A percentile compares a stretch with the other conserved stretches of the same genome.
These are phyloP conservation scores for Friedmanniomyces simplex DNA, from an alignment of 495 filamentous ascomycete genomes.

Conservation along the genomic window DNA sequence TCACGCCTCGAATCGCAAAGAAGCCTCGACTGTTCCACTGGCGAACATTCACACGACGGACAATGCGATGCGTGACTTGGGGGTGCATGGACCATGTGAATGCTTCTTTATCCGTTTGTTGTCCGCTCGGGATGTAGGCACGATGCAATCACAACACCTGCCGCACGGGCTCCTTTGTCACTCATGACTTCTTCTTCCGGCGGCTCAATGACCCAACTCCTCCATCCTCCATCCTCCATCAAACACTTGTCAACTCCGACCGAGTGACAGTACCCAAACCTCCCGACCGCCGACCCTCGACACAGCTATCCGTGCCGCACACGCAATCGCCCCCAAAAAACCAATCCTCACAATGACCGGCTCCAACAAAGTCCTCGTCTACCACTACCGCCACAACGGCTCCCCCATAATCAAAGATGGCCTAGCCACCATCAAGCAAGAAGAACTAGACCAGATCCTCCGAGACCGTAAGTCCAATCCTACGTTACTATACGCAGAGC, in stretches of 20 bases:
- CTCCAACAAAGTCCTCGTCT: conserved; percentile 12
- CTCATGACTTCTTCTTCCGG: background rate
- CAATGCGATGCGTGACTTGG: too few species aligned
- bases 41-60: too few species aligned
- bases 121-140: background rate
- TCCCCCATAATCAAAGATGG: conserved; percentile 2
- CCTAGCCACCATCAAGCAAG: background rate
- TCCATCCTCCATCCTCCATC: too few species aligned
- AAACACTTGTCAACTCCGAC: too few species aligned
- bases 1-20: too few species aligned
- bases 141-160: background rate
- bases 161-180: background rate
- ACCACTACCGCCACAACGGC: conserved; percentile 6
- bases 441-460: conserved; percentile 1
- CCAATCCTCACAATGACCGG: background rate
- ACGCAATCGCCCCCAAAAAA: too few species aligned
- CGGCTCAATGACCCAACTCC: background rate
- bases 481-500: too few species aligned
- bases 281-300: too few species aligned
- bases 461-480: background rate
- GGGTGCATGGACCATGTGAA: background rate
- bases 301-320: too few species aligned
- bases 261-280: too few species aligned
- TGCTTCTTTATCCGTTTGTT: background rate
- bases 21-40: too few species aligned